These are phyloP conservation scores for Cladophialophora bantiana DNA, from an alignment of 2,329 filamentous ascomycete species.

Conservation along the genomic window DNA sequence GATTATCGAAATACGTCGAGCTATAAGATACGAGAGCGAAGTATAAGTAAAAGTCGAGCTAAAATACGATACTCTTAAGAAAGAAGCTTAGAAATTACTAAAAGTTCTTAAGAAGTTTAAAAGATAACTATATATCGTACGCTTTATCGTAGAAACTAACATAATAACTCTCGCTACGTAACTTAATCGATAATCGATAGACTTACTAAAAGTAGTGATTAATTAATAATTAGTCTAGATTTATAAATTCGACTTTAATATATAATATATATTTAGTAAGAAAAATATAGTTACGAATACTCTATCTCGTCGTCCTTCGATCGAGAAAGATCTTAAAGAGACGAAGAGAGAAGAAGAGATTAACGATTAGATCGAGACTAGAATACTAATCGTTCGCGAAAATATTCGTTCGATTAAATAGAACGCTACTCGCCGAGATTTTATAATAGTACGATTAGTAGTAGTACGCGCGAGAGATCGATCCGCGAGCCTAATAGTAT, in stretches of 20 bases:
- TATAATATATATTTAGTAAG: background rate
- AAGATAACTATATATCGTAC: background rate
- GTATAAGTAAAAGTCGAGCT: background rate
- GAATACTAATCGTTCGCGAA: background rate
- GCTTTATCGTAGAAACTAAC: slow-evolving; percentile 1
- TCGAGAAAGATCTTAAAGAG: background rate
- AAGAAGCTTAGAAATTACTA: background rate
- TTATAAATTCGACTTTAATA: background rate
- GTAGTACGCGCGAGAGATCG: no score
- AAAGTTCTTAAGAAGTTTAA: slow-evolving; percentile 7
- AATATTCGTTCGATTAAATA: no score
- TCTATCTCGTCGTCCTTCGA: background rate
- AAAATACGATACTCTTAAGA: background rate
- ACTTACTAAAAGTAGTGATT: background rate
- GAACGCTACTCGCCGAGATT: no score
- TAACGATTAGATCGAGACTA: slow-evolving; percentile 1
- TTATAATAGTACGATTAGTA: no score
- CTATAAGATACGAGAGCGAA: background rate
- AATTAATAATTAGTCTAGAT: slow-evolving; percentile 6
- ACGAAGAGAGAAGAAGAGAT: slow-evolving; percentile 4
- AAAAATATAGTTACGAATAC: background rate
- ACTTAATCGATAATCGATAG: slow-evolving; percentile 1
- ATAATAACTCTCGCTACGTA: background rate
- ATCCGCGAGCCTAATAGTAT: no score
- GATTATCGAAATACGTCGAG: background rate